Percentiles rank a stretch among this genome's conserved stretches.
Conservation (phyloP, 2,329 filamentous ascomycete species). For the Pyrenophora teres region DNA sequence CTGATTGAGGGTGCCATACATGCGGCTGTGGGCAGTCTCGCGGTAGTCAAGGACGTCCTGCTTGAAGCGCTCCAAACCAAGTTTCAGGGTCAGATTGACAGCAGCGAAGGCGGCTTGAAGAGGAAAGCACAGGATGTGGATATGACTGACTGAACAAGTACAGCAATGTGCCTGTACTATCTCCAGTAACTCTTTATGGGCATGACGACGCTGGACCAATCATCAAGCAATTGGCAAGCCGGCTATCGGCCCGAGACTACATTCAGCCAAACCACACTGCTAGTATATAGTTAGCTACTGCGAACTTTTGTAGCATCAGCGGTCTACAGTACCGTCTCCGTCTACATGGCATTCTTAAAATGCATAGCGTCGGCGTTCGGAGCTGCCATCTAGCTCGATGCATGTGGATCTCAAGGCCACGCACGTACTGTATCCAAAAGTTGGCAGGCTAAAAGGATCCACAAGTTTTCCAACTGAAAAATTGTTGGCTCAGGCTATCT, state of each 20-base stretch:
- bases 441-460: slow-evolving; percentile 1
- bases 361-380: slow-evolving; percentile 6
- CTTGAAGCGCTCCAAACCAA: slow-evolving; percentile 54
- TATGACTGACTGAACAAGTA: slow-evolving; percentile 36
- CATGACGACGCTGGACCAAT: not conserved
- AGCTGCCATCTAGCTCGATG: slow-evolving; percentile 3
- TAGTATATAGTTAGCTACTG: not conserved
- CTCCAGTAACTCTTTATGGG: not conserved
- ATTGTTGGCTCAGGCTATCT: slow-evolving; percentile 6
- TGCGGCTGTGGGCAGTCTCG: slow-evolving; percentile 63
- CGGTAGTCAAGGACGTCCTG: slow-evolving; percentile 65
- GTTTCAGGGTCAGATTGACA: slow-evolving; percentile 29
- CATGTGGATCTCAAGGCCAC: not conserved
- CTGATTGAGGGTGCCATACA: slow-evolving; percentile 68
- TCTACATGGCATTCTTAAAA: not conserved
- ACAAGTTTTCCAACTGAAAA: slow-evolving; percentile 4
- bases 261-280: not conserved
- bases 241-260: not conserved
- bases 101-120: slow-evolving; percentile 24
- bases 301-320: not conserved
- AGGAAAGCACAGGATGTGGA: slow-evolving; percentile 40
- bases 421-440: not conserved
- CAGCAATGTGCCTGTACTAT: not conserved
- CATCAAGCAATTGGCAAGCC: not conserved
- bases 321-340: not conserved